Evolutionary conservation across 2,329 filamentous ascomycete genomes (phyloP).

Genomic region (Talaromyces sp.): DNA sequence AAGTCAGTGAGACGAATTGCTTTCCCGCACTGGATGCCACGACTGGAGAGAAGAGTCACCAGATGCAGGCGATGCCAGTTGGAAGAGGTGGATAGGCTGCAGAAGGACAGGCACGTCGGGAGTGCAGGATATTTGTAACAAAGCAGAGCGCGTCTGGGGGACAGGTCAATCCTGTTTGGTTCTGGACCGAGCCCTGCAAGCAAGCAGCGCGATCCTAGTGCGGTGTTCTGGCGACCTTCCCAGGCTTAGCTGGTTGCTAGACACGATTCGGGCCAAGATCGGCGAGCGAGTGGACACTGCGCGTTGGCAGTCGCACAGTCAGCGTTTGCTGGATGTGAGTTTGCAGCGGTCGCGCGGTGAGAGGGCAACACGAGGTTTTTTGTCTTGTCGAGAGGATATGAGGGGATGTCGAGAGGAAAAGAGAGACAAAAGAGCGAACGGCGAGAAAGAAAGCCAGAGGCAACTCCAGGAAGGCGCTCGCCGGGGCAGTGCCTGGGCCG

Average conservation of each 20-base stretch:
- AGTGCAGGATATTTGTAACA: slow-evolving; percentile 8
- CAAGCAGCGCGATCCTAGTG: neutral
- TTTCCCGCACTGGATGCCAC: neutral
- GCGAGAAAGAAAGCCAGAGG: neutral
- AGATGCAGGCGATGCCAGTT: neutral
- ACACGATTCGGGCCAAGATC: slow-evolving; percentile 9
- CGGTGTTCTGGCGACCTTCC: neutral
- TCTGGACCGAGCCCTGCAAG: slow-evolving; percentile 1
- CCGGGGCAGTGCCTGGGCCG: neutral
- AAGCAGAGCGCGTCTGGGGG: slow-evolving; percentile 2
- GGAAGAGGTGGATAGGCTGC: neutral
- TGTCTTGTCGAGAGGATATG: neutral
- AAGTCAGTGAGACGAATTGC: neutral
- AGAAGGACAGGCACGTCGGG: slow-evolving; percentile 4
- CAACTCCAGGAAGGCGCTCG: neutral
- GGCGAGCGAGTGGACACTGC: neutral
- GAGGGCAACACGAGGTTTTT: neutral
- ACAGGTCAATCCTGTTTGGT: neutral
- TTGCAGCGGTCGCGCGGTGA: neutral
- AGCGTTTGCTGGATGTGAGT: neutral
- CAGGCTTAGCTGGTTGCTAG: slow-evolving; percentile 4
- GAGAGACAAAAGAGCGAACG: neutral
- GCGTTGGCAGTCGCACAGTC: neutral
- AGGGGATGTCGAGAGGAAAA: neutral
- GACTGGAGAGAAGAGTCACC: neutral